A percentile compares a stretch with the other conserved stretches of the same genome.
Conservation (phyloP, 805 yeast species). For the Myxozyma sirexii region DNA sequence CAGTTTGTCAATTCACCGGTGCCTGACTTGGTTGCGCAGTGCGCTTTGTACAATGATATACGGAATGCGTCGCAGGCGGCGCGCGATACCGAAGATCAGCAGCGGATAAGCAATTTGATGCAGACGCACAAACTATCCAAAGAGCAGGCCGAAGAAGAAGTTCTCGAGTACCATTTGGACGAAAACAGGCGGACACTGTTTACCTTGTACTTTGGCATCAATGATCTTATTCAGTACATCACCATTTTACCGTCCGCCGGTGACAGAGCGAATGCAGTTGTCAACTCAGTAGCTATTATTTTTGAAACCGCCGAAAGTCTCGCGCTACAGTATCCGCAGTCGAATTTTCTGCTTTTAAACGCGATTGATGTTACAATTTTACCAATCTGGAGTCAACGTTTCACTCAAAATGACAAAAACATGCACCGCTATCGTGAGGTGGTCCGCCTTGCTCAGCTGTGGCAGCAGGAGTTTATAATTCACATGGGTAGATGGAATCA, state of each 20-base stretch:
- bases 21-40: constrained; percentile 24
- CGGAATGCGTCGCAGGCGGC: neutral
- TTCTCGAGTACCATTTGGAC: neutral
- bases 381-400: constrained; percentile 24
- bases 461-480: constrained; percentile 18
- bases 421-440: constrained; percentile 24
- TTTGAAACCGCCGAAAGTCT: constrained; percentile 16
- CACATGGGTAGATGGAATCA: constrained; percentile 25
- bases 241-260: constrained; percentile 1
- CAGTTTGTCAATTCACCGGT: constrained; percentile 26
- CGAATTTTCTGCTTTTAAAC: constrained; percentile 25
- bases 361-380: constrained; percentile 28
- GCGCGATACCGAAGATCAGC: neutral
- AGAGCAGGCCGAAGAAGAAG: constrained; percentile 2
- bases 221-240: constrained; percentile 27
- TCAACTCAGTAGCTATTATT: constrained; percentile 17
- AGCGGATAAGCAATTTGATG: neutral
- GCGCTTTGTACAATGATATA: constrained; percentile 5
- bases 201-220: constrained; percentile 28
- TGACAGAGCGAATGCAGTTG: constrained; percentile 21
- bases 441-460: constrained; percentile 14
- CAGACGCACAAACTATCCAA: neutral
- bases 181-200: constrained; percentile 22
- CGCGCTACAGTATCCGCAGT: constrained; percentile 20
- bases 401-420: constrained; percentile 6